These are phyloP conservation scores for Fusarium armeniacum DNA, from an alignment of 2,329 filamentous ascomycete species.

Conservation along the genomic window DNA sequence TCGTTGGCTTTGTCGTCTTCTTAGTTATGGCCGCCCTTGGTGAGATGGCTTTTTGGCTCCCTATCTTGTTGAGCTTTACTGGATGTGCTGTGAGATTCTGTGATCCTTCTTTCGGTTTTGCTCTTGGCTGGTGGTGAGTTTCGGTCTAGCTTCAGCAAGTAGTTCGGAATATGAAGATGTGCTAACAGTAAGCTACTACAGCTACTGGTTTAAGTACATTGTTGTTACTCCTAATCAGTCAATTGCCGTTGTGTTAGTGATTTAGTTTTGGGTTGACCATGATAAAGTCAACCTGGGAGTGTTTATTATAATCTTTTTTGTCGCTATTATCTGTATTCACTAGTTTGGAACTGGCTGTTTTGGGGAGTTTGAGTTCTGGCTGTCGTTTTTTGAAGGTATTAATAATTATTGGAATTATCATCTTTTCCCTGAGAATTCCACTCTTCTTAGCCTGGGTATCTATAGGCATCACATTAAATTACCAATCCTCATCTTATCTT, in stretches of 20 bases:
- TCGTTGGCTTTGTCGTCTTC: constrained; percentile 80
- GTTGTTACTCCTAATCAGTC: constrained; percentile 88
- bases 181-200: constrained; percentile 43
- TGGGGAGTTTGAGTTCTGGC: constrained; percentile 74
- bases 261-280: constrained; percentile 79
- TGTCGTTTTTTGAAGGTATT: constrained; percentile 77
- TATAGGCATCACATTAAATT: no score
- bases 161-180: background rate
- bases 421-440: constrained; percentile 66
- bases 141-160: background rate
- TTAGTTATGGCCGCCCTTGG: constrained; percentile 85
- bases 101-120: constrained; percentile 84
- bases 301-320: constrained; percentile 79
- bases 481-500: no score
- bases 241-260: constrained; percentile 82
- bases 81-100: constrained; percentile 85
- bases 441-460: no score
- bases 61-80: constrained; percentile 82
- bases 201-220: constrained; percentile 82
- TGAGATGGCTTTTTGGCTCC: constrained; percentile 88
- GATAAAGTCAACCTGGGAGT: constrained; percentile 81
- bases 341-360: constrained; percentile 78
- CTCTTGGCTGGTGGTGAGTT: constrained; percentile 77
- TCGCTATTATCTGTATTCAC: constrained; percentile 75
- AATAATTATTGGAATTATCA: constrained; percentile 74